These are phyloP conservation scores for Auriscalpium microsporum DNA, from an alignment of 768 basidiomycete genomes.

Conservation along the genomic window DNA sequence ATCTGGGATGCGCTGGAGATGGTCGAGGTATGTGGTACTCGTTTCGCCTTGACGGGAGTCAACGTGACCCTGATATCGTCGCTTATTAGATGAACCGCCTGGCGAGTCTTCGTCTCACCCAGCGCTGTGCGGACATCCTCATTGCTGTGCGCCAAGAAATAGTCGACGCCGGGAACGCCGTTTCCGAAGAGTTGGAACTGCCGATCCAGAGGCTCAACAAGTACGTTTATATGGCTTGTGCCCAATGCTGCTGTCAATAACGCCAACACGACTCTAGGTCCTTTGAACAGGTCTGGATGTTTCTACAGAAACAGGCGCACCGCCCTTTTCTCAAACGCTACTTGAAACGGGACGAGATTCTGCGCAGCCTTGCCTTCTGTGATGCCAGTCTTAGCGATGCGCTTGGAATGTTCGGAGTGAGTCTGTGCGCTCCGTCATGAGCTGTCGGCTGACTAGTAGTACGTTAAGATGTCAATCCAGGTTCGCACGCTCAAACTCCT, in stretches of 20 bases:
- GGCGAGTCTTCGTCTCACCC: slow-evolving; percentile 60
- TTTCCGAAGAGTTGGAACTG: slow-evolving; percentile 38
- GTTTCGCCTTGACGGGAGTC: not conserved
- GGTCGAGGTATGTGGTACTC: slow-evolving; percentile 40
- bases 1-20: slow-evolving; percentile 60
- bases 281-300: slow-evolving; percentile 35
- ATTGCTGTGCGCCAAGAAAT: slow-evolving; percentile 58
- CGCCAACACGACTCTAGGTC: slow-evolving; percentile 22
- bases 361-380: slow-evolving; percentile 41
- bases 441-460: not conserved
- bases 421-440: slow-evolving; percentile 9
- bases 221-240: slow-evolving; percentile 26
- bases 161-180: slow-evolving; percentile 43
- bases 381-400: slow-evolving; percentile 47
- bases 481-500: slow-evolving; percentile 48
- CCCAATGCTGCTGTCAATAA: not conserved
- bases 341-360: slow-evolving; percentile 63
- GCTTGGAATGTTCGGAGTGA: slow-evolving; percentile 45
- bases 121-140: slow-evolving; percentile 63
- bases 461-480: slow-evolving; percentile 36
- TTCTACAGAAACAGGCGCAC: slow-evolving; percentile 51
- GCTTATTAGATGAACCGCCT: slow-evolving; percentile 57
- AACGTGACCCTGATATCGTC: not conserved
- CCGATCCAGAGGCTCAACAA: slow-evolving; percentile 46
- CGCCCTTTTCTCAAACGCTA: slow-evolving; percentile 75